phyloP scores from a whole-genome alignment of 805 yeast species.

The Kazachstania psychrophila region DNA sequence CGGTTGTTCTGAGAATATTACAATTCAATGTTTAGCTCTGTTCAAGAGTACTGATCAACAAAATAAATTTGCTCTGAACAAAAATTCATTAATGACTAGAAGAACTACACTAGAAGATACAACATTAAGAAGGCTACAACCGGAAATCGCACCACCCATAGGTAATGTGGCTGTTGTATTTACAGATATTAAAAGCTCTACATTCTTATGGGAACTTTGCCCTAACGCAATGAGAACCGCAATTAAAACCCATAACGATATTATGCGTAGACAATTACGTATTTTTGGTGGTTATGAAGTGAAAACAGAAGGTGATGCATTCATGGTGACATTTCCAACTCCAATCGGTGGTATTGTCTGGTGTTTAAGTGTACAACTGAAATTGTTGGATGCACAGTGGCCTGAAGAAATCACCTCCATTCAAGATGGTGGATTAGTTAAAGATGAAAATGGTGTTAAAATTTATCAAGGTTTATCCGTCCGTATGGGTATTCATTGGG shows the following conservation, averaged over 20 bases:
- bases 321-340: slow-evolving; percentile 93
- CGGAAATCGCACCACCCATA: slow-evolving; percentile 88
- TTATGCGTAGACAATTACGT: slow-evolving; percentile 88
- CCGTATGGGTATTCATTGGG: slow-evolving; percentile 98
- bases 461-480: slow-evolving; percentile 87
- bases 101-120: slow-evolving; percentile 64
- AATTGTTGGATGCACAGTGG: slow-evolving; percentile 82
- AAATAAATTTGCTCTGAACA: slow-evolving; percentile 27
- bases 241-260: slow-evolving; percentile 82
- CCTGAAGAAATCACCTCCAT: slow-evolving; percentile 83
- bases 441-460: slow-evolving; percentile 47
- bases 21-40: slow-evolving; percentile 71
- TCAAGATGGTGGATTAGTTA: slow-evolving; percentile 73
- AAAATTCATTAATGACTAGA: slow-evolving; percentile 35
- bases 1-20: slow-evolving; percentile 71
- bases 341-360: slow-evolving; percentile 84
- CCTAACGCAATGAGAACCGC: slow-evolving; percentile 96
- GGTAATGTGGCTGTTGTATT: slow-evolving; percentile 94
- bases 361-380: slow-evolving; percentile 90
- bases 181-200: slow-evolving; percentile 93
- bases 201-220: slow-evolving; percentile 84
- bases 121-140: slow-evolving; percentile 69
- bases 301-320: slow-evolving; percentile 98
- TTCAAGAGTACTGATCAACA: slow-evolving; percentile 38
- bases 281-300: slow-evolving; percentile 97